Percentiles rank a stretch among this genome's conserved stretches.
These are phyloP conservation scores for Bisporella sp. DNA, from an alignment of 2,329 filamentous ascomycete species.

Conservation along the genomic window DNA sequence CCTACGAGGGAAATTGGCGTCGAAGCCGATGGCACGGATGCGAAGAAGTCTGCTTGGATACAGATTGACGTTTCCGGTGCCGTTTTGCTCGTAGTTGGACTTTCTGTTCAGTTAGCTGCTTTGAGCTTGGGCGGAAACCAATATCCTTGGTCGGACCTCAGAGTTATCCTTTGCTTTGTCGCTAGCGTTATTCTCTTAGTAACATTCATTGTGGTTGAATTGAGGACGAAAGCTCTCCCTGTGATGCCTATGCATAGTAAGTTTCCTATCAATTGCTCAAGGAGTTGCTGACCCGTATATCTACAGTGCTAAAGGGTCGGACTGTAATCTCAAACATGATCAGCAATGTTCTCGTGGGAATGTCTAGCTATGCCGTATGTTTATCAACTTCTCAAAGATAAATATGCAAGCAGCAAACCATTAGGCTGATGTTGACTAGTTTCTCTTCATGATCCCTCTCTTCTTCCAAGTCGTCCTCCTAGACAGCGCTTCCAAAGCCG, in stretches of 20 bases:
- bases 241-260: conserved; percentile 43
- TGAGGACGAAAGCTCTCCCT: conserved; percentile 41
- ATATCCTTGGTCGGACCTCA: conserved; percentile 42
- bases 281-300: no score
- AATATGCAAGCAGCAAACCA: no score
- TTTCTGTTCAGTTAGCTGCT: conserved; percentile 50
- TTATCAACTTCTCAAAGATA: no score
- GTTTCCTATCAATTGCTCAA: no score
- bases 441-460: conserved; percentile 63
- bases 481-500: conserved; percentile 57
- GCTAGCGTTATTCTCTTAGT: conserved; percentile 36
- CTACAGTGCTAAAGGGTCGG: conserved; percentile 41
- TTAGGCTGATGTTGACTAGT: conserved; percentile 28
- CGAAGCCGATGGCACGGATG: conserved; percentile 21
- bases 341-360: conserved; percentile 52
- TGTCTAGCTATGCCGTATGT: conserved; percentile 55
- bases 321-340: conserved; percentile 48
- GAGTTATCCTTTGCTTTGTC: conserved; percentile 39
- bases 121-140: conserved; percentile 50
- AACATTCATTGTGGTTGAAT: conserved; percentile 42
- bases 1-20: conserved; percentile 7
- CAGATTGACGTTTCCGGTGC: conserved; percentile 53
- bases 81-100: conserved; percentile 47
- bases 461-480: conserved; percentile 63
- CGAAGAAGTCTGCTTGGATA: conserved; percentile 38